Evolutionary conservation across 208 protist genomes (phyloP).

Genomic region (Trypanosoma mega): DNA sequence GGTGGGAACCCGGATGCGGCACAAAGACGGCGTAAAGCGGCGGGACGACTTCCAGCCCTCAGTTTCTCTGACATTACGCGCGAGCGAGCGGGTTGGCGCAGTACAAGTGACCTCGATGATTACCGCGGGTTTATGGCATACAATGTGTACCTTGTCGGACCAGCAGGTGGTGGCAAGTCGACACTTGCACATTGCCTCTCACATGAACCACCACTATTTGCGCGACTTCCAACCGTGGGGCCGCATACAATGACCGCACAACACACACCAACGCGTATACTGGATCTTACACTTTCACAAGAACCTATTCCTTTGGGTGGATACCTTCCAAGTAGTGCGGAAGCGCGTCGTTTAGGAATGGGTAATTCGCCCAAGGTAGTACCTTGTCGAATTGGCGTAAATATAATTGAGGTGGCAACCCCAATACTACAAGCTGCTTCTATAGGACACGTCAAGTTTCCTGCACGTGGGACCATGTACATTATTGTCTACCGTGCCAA

Average conservation of each 20-base stretch:
- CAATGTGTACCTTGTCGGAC: slow-evolving; percentile 16
- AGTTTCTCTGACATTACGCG: slow-evolving; percentile 22
- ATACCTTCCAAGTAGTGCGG: neutral
- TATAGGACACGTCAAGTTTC: slow-evolving; percentile 19
- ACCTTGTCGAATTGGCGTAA: slow-evolving; percentile 16
- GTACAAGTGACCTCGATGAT: slow-evolving; percentile 15
- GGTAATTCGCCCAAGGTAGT: neutral
- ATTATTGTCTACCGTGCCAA: slow-evolving; percentile 13
- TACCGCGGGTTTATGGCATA: slow-evolving; percentile 17
- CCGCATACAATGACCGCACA: slow-evolving; percentile 21
- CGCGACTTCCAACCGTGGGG: neutral
- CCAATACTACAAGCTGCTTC: slow-evolving; percentile 8
- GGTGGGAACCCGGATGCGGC: neutral
- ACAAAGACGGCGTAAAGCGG: neutral
- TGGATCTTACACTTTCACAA: slow-evolving; percentile 4
- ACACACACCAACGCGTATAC: slow-evolving; percentile 6
- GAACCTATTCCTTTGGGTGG: slow-evolving; percentile 2
- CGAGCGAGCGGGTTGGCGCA: slow-evolving; percentile 3
- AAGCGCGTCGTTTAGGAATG: neutral
- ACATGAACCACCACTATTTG: neutral
- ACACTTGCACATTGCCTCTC: slow-evolving; percentile 5
- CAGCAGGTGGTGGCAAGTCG: slow-evolving; percentile 13
- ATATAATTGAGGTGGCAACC: slow-evolving; percentile 17
- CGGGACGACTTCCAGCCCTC: neutral
- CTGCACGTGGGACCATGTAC: slow-evolving; percentile 16